phyloP scores from a whole-genome alignment of 2,329 filamentous ascomycete species.

The Fusarium guadeloupense region DNA sequence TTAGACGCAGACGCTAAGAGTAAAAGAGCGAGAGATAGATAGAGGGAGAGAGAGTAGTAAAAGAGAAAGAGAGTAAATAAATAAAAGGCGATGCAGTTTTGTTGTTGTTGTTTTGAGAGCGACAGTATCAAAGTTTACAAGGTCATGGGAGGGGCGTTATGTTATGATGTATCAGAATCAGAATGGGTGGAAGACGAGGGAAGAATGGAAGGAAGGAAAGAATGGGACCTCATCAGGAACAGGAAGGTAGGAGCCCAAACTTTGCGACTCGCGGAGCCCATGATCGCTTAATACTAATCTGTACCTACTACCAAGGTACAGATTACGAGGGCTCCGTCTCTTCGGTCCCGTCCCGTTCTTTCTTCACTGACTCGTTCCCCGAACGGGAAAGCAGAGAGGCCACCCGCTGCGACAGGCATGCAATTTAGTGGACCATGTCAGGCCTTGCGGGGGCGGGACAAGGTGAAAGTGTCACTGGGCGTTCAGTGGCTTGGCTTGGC shows the following conservation, averaged over 20 bases:
- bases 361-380: slow-evolving; percentile 34
- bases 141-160: not conserved
- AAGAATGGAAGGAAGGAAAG: slow-evolving; percentile 26
- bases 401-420: not conserved
- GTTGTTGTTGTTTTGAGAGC: slow-evolving; percentile 1
- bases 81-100: not conserved
- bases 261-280: too few relatives aligned
- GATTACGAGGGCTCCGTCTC: not conserved
- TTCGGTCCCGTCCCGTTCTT: not conserved
- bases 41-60: too few relatives aligned
- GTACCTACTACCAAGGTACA: too few relatives aligned
- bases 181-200: slow-evolving; percentile 7
- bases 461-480: too few relatives aligned
- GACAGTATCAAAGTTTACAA: slow-evolving; percentile 17
- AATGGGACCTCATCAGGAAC: slow-evolving; percentile 16
- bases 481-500: not conserved
- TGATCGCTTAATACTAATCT: slow-evolving; percentile 40
- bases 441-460: too few relatives aligned
- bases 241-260: slow-evolving; percentile 19
- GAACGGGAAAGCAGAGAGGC: not conserved
- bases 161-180: slow-evolving; percentile 2
- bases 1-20: not conserved
- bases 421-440: slow-evolving; percentile 27
- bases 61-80: too few relatives aligned
- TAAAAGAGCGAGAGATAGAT: not conserved